phyloP scores from a whole-genome alignment of 2,329 filamentous ascomycete species.

The Trichoderma atroviride region DNA sequence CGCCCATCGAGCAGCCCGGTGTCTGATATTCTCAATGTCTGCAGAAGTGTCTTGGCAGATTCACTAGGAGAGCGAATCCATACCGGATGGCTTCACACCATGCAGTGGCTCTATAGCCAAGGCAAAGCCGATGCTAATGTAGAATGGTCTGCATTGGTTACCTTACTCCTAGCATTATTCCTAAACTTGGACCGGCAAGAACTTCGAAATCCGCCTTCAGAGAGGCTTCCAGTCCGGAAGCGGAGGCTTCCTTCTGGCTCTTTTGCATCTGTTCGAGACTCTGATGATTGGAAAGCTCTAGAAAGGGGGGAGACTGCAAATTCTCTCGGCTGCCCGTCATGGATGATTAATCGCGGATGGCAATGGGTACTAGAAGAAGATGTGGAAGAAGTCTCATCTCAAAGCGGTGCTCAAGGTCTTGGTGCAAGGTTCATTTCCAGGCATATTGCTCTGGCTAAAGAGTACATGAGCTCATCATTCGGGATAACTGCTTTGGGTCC shows the following conservation, averaged over 20 bases:
- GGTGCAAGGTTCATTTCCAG: conserved; percentile 49
- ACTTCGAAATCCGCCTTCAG: conserved; percentile 32
- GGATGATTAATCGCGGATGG: conserved; percentile 68
- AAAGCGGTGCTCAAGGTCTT: conserved; percentile 34
- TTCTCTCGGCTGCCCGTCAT: conserved; percentile 54
- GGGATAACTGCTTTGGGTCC: conserved; percentile 58
- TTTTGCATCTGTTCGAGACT: conserved; percentile 41
- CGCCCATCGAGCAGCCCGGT: conserved; percentile 67
- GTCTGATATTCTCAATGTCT: conserved; percentile 60
- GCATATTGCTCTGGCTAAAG: conserved; percentile 62
- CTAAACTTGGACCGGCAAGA: conserved; percentile 58
- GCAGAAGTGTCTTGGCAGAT: conserved; percentile 65
- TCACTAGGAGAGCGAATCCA: conserved; percentile 63
- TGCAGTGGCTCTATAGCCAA: conserved; percentile 66
- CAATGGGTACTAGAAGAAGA: conserved; percentile 69
- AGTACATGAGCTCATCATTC: conserved; percentile 64
- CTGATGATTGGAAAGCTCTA: conserved; percentile 53
- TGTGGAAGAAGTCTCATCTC: conserved; percentile 35
- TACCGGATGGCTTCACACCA: conserved; percentile 72
- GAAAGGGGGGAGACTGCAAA: conserved; percentile 51
- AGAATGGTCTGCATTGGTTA: conserved; percentile 71
- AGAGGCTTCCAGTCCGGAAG: conserved; percentile 37
- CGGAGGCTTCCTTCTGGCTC: conserved; percentile 42
- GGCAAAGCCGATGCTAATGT: conserved; percentile 51
- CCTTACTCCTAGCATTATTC: conserved; percentile 66